Evolutionary conservation across 768 basidiomycete species (phyloP), one percentile per base, ranked within the genome.

Genomic region (Lactarius indigo): DNA sequence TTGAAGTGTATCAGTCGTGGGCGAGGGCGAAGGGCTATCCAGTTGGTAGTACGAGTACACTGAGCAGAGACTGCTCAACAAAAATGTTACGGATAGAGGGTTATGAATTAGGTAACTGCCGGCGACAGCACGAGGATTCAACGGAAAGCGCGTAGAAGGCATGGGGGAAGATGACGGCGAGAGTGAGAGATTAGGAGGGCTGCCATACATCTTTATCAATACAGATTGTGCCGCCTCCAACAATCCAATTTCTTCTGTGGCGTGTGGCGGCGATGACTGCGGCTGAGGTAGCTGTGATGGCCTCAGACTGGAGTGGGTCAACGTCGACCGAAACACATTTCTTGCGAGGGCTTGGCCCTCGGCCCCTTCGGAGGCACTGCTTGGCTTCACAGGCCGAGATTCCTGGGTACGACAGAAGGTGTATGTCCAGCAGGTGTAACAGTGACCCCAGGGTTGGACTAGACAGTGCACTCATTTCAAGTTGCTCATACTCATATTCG

Each of bases 351-450:
- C 82, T 55, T 75, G 75, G 37, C 76, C 77, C 65, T 84, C 81
- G 64, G 75, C 71, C 33, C 77, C 77, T 54, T 78, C 76, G 33
- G 80, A 76, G 13, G 75, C 76, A 28, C 79, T 79, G 0, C 75
- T 75, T 20, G 82, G 81, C 26, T 84, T 82, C 61, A 83, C 81
- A 56, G 88, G 87, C 58, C 87, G 79, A 28, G 90, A 17, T 79
- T 78, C 7, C 80, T 78, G n/a, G 80, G 79, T 57, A 73, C 74
- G 55, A 80, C 75, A 41, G 85, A 79, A 8, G 83, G 83, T 55
- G 79, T 77, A 26, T 82, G 80, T 63, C 75, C 70, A 35, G 70
- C 72, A 30, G 59, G 59, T n/a, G n/a, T 23, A 60, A 62, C 10
- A 28, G 37, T 18, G 61, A 52, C 70, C 70, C 70, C 26, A 69